These are phyloP conservation scores for Gaeumannomyces tritici DNA, from an alignment of 2,329 filamentous ascomycete species.

Conservation along the genomic window DNA sequence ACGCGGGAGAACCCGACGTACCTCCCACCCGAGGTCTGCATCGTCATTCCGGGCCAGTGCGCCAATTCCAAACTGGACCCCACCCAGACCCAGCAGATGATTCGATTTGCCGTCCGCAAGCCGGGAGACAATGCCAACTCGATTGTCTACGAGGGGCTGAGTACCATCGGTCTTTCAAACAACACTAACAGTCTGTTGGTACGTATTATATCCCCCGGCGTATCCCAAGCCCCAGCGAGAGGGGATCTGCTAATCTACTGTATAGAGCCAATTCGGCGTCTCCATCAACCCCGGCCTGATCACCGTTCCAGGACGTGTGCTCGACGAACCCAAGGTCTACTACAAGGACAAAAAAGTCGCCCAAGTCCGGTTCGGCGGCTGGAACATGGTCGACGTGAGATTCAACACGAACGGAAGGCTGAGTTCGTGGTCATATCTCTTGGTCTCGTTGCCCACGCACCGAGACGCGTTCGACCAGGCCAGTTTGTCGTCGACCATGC, in stretches of 20 bases:
- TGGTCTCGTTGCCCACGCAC: slow-evolving; percentile 6
- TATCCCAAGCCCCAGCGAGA: not conserved
- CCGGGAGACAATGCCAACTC: slow-evolving; percentile 59
- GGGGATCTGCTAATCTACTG: slow-evolving; percentile 5
- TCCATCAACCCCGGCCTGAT: slow-evolving; percentile 35
- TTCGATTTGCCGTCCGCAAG: slow-evolving; percentile 58
- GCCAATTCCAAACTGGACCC: slow-evolving; percentile 48
- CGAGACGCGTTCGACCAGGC: not conserved
- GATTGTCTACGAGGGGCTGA: slow-evolving; percentile 48
- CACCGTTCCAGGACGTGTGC: slow-evolving; percentile 52
- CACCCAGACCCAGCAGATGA: slow-evolving; percentile 58
- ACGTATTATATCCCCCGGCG: not conserved
- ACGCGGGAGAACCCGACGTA: slow-evolving; percentile 47
- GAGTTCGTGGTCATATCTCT: slow-evolving; percentile 28
- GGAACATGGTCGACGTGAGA: slow-evolving; percentile 46
- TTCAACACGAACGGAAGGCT: slow-evolving; percentile 34
- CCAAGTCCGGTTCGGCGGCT: slow-evolving; percentile 30
- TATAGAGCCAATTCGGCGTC: slow-evolving; percentile 41
- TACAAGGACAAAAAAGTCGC: slow-evolving; percentile 31
- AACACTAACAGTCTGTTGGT: slow-evolving; percentile 16
- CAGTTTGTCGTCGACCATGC: not conserved
- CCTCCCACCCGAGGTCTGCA: slow-evolving; percentile 57
- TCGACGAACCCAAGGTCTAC: slow-evolving; percentile 28
- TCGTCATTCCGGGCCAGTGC: slow-evolving; percentile 54
- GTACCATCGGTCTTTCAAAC: slow-evolving; percentile 42